phyloP scores from a whole-genome alignment of 2,329 filamentous ascomycete species.

The Claviceps maximensis region DNA sequence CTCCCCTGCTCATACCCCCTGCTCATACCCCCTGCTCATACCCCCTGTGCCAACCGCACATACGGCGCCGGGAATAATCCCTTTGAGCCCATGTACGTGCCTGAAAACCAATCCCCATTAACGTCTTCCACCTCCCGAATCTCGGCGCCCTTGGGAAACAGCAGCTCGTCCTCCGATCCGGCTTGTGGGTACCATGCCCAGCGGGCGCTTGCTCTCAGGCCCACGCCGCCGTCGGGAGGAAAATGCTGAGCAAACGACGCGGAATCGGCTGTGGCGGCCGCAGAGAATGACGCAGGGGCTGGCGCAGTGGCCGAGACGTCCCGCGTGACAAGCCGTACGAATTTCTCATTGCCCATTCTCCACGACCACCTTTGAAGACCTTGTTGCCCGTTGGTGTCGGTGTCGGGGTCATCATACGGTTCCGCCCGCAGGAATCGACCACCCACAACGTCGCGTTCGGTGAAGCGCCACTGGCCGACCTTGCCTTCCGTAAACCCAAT shows the following conservation, averaged over 20 bases:
- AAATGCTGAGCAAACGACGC: conserved; percentile 28
- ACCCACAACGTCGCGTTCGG: conserved; percentile 64
- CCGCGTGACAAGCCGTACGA: conserved; percentile 34
- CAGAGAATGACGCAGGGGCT: conserved; percentile 24
- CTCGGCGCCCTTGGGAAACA: conserved; percentile 74
- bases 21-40: not conserved
- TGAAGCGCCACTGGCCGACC: conserved; percentile 52
- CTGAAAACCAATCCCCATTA: conserved; percentile 84
- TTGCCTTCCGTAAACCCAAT: conserved; percentile 60
- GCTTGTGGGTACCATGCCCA: conserved; percentile 69
- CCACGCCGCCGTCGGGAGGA: conserved; percentile 64
- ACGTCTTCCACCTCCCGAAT: conserved; percentile 74
- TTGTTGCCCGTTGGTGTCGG: conserved; percentile 17
- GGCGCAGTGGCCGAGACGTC: conserved; percentile 36
- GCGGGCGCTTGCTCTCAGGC: conserved; percentile 46
- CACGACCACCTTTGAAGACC: conserved; percentile 40
- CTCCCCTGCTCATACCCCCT: too few species aligned
- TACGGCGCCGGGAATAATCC: conserved; percentile 74
- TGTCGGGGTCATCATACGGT: conserved; percentile 25
- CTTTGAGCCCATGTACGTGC: conserved; percentile 66
- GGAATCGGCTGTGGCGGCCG: conserved; percentile 20
- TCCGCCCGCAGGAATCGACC: conserved; percentile 56
- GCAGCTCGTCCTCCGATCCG: conserved; percentile 57
- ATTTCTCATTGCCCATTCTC: conserved; percentile 26
- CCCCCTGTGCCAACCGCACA: conserved; percentile 28